Evolutionary conservation across 2,329 filamentous ascomycete species (phyloP).

Genomic region (Chrysosphaeria jannelii): DNA sequence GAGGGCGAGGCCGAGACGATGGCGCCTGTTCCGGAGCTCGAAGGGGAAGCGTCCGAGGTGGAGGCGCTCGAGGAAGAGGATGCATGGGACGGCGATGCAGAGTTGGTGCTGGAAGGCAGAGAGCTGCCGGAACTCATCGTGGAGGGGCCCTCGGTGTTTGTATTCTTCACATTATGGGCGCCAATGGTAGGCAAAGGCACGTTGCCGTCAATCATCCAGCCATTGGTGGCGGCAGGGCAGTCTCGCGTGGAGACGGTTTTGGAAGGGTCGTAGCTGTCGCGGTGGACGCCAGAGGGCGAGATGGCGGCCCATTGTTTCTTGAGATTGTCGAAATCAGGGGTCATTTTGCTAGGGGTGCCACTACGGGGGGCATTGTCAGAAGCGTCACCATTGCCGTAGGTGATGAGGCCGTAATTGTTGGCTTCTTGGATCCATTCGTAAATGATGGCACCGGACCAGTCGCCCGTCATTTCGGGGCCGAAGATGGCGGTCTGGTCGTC

Average conservation of each 20-base stretch:
- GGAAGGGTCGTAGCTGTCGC: conserved; percentile 30
- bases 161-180: no score
- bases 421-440: conserved; percentile 77
- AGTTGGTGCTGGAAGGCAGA: no score
- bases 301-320: conserved; percentile 46
- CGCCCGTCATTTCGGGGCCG: conserved; percentile 36
- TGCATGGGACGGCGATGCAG: no score
- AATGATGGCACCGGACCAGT: conserved; percentile 49
- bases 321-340: conserved; percentile 53
- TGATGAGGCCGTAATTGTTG: conserved; percentile 58
- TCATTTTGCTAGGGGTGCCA: conserved; percentile 42
- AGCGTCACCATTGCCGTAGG: conserved; percentile 31
- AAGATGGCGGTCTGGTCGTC: conserved; percentile 52
- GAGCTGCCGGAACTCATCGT: neutral
- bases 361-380: conserved; percentile 36
- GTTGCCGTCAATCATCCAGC: conserved; percentile 45
- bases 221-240: conserved; percentile 41
- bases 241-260: conserved; percentile 28
- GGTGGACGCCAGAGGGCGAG: conserved; percentile 34
- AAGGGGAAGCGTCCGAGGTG: no score
- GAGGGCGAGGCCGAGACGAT: no score
- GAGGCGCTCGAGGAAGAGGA: no score
- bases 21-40: no score
- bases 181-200: conserved; percentile 40
- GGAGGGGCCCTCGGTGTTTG: no score